Evolutionary conservation across 176 grass and related monocot genomes (phyloP), one percentile per base, ranked within the genome.

Genomic region (Poa pratensis): DNA sequence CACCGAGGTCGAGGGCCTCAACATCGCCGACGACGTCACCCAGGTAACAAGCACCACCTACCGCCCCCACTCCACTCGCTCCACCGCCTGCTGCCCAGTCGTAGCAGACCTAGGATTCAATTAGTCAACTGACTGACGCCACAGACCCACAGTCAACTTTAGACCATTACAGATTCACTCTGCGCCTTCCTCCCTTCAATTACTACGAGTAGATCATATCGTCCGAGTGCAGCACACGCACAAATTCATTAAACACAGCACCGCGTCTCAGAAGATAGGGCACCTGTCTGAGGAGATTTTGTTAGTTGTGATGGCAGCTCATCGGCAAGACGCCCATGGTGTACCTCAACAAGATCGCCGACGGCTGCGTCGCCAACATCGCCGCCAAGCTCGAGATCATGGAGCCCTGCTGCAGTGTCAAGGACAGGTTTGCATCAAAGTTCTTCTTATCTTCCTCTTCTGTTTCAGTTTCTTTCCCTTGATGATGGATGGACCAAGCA

Each of bases 241-340:
- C 35, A 37, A 37, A 37, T 37, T 37, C 35, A 37, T 37, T 37
- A 37, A 30, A 30, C 28, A 30, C 28, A 30, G 28, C 28, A 30
- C 28, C 28, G 28, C 28, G 28, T 30, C 28, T 30, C 28, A 30
- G 28, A 18, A 1, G 3, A 8, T 9, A 18, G 46, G 50, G 9
- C 39, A 60, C 45, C 17, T 68, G 9, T 82, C 71, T 82, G 60
- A 73, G 12, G 53, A 73, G 61, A 20, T 26, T 20, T 12, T 82
- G 69, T 73, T 73, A 15, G 15, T 9, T 86, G 20, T 77, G 4
- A 40, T 83, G 10, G 27, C 91, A 98, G 96, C 96, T 98, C 63
- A 98, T 98, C 12, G 93, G 96, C 79, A 98, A 98, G 80, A 98
- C 96, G 6, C 96, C 96, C 9, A 94, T 98, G 96, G 96, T 98